Conservation (phyloP, 2,329 filamentous ascomycete genomes). For the Aplosporella prunicola region DNA sequence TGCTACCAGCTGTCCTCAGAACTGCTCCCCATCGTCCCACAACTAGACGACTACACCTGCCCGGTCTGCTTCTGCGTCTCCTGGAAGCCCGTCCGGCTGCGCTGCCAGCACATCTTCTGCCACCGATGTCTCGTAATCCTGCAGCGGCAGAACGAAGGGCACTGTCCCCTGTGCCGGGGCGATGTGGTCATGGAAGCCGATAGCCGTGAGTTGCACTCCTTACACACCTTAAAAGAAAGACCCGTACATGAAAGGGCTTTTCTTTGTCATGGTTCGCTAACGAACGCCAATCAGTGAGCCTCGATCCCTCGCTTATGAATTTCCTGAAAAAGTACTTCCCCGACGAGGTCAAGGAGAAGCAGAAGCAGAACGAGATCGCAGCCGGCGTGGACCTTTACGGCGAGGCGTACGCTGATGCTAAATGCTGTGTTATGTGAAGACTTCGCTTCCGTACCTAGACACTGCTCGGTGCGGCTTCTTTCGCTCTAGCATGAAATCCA, state of each 20-base stretch:
- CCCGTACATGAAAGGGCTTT: not conserved
- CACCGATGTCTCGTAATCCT: slow-evolving; percentile 75
- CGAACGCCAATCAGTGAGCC: slow-evolving; percentile 43
- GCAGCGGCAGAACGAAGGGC: slow-evolving; percentile 57
- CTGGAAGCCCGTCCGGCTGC: slow-evolving; percentile 71
- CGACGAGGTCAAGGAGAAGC: slow-evolving; percentile 54
- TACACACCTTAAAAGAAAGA: not conserved
- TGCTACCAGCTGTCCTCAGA: slow-evolving; percentile 65
- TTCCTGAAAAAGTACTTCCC: slow-evolving; percentile 72
- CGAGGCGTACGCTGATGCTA: slow-evolving; percentile 48
- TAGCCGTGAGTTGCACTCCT: slow-evolving; percentile 43
- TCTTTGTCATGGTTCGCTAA: not conserved
- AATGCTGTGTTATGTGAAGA: slow-evolving; percentile 49
- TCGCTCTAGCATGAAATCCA: too few species aligned
- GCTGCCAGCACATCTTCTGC: slow-evolving; percentile 71
- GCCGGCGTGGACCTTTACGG: slow-evolving; percentile 66
- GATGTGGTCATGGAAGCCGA: slow-evolving; percentile 63
- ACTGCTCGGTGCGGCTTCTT: too few species aligned
- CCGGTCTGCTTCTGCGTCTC: slow-evolving; percentile 70
- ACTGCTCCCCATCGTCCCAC: slow-evolving; percentile 64
- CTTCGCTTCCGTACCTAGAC: too few species aligned
- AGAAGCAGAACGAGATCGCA: slow-evolving; percentile 62
- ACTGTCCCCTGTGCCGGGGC: slow-evolving; percentile 68
- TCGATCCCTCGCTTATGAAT: slow-evolving; percentile 58
- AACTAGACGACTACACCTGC: slow-evolving; percentile 75